phyloP scores from a whole-genome alignment of 352 stramenopile species.

The Globisporangium orthogonon region DNA sequence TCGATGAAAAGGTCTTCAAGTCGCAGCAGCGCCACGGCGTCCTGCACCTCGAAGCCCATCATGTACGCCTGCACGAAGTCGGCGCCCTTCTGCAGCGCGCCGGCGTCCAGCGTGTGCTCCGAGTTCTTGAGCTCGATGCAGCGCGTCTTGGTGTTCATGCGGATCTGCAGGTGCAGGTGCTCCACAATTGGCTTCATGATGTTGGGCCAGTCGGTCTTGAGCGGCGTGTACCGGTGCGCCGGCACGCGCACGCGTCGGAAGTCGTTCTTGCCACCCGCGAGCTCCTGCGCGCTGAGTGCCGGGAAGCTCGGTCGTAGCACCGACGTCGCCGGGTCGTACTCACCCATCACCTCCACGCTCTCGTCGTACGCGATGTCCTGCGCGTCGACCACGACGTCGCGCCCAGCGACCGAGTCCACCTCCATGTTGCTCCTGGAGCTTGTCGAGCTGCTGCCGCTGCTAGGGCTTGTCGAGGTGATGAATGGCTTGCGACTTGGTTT shows the following conservation, averaged over 20 bases:
- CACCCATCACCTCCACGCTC: constrained; percentile 52
- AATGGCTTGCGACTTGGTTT: background rate
- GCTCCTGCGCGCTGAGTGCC: constrained; percentile 68
- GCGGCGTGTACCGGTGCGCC: constrained; percentile 95
- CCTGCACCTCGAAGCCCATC: constrained; percentile 98
- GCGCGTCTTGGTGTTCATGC: constrained; percentile 98
- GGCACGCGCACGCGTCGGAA: constrained; percentile 96
- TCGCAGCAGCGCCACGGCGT: constrained; percentile 96
- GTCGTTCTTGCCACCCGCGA: constrained; percentile 88
- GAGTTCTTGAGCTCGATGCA: constrained; percentile 98
- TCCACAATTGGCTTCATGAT: constrained; percentile 98
- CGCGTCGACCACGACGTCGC: constrained; percentile 55
- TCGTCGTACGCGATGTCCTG: constrained; percentile 40
- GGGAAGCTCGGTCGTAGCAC: constrained; percentile 62
- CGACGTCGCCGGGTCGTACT: constrained; percentile 19
- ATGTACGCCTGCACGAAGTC: constrained; percentile 99
- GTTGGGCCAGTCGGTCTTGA: constrained; percentile 98
- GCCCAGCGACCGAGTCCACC: constrained; percentile 52
- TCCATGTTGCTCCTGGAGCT: constrained; percentile 32
- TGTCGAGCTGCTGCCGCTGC: background rate
- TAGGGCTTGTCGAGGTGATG: background rate
- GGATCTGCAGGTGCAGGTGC: constrained; percentile 97
- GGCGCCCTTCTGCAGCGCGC: constrained; percentile 94
- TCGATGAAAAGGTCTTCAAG: constrained; percentile 99
- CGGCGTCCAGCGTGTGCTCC: constrained; percentile 90